Evolutionary conservation across 306 rosid genomes (phyloP), one percentile per base, ranked within the genome.

Genomic region (Vigna mungo): DNA sequence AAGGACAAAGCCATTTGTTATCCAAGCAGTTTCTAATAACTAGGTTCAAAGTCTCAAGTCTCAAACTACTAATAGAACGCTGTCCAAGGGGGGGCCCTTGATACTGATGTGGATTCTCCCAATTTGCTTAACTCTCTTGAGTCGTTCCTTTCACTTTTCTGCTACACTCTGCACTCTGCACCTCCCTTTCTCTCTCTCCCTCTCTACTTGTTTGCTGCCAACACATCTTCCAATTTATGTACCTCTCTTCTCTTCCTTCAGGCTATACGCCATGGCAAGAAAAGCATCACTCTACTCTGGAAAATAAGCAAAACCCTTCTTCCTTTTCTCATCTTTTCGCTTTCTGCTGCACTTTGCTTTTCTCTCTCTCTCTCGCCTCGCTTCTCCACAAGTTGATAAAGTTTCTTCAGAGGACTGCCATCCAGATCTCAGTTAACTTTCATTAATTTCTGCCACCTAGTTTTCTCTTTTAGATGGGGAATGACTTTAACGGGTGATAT

Each of bases 121-220:
- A 55, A 72, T 74, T 84, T 65, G 84, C 81, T 86, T 87, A 78
- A 71, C 90, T 73, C 71, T 59, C 78, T 76, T 71, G 96, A 83
- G 30, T 83, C 70, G 96, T 93, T 87, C 86, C 92, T 91, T 83
- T 93, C 98, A 85, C 87, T 82, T 67, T 74, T 81, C 67, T 17
- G 49, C 93, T 87, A 81, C 71, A 61, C 16, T 74, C 81, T 55
- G 27, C 75, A 53, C 2, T 37, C 88, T 87, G 90, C 55, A 12
- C 68, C 39, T 49, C 61, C 44, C 54, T 74, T 41, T 41, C 69
- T 60, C 12, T 32, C 86, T 72, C 83, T 59, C 79, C 69, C 83
- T 59, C 79, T 68, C 56, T 60, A 36, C 41, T 58, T 83, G 59
- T 83, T 71, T 81, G 60, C 83, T 75, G 85, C 87, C 86, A 78